These are phyloP conservation scores for Crepidotus variabilis DNA, from an alignment of 768 basidiomycete genomes.

Conservation along the genomic window DNA sequence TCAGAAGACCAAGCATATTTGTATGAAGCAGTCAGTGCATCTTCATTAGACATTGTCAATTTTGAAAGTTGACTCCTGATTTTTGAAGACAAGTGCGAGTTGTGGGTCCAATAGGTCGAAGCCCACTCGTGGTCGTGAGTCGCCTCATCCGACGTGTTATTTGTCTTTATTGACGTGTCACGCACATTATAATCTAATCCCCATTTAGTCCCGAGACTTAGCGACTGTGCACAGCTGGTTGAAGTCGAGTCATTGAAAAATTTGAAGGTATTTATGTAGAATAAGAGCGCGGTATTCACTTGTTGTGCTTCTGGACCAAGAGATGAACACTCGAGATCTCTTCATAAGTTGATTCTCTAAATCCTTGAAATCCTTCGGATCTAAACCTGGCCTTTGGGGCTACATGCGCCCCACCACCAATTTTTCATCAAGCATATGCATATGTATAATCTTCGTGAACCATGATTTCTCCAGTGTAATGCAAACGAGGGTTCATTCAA, in stretches of 20 bases:
- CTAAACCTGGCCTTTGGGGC: not conserved
- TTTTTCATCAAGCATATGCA: too few relatives aligned
- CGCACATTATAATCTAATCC: not conserved
- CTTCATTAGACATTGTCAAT: conserved; percentile 28
- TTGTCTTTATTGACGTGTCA: conserved; percentile 20
- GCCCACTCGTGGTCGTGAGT: conserved; percentile 9
- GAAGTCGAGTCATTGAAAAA: not conserved
- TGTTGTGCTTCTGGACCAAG: not conserved
- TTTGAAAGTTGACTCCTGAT: not conserved
- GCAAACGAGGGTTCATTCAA: not conserved
- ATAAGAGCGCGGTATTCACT: too few relatives aligned
- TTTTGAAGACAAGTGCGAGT: not conserved
- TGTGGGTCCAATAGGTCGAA: not conserved
- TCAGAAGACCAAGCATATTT: conserved; percentile 50
- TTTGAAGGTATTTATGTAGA: too few relatives aligned
- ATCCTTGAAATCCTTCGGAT: not conserved
- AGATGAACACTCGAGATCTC: not conserved
- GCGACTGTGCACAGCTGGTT: not conserved
- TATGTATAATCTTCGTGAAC: too few relatives aligned
- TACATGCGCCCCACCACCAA: too few relatives aligned
- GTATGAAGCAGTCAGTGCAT: conserved; percentile 36
- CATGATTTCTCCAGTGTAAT: not conserved
- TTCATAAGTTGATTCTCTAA: not conserved
- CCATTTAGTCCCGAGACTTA: not conserved
- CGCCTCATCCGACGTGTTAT: conserved; percentile 23